Evolutionary conservation across 2,329 filamentous ascomycete genomes (phyloP).

Genomic region (Trichoderma breve): DNA sequence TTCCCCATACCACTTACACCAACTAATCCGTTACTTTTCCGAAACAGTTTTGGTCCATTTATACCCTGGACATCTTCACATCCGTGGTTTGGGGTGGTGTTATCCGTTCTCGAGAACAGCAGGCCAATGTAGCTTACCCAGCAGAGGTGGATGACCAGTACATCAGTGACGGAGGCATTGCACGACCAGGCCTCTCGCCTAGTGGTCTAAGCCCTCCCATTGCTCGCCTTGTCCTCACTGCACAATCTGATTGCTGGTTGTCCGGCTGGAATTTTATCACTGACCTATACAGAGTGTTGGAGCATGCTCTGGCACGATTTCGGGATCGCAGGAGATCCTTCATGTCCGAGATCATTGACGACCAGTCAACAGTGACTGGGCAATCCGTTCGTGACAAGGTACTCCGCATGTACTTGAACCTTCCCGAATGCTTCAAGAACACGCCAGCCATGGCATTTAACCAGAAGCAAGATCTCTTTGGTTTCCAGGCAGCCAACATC

Average conservation of each 20-base stretch:
- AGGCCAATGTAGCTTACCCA: conserved; percentile 28
- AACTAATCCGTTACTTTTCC: neutral
- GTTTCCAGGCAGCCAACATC: conserved; percentile 39
- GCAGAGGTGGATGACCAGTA: conserved; percentile 42
- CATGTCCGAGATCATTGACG: conserved; percentile 26
- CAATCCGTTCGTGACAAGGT: conserved; percentile 26
- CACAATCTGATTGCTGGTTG: conserved; percentile 42
- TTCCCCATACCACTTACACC: neutral
- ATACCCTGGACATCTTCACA: conserved; percentile 54
- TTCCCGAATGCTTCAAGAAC: conserved; percentile 32
- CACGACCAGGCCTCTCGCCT: conserved; percentile 7
- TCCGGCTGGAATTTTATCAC: conserved; percentile 58
- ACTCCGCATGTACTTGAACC: conserved; percentile 28
- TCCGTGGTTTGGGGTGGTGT: conserved; percentile 48
- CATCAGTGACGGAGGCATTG: conserved; percentile 31
- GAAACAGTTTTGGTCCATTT: conserved; percentile 54
- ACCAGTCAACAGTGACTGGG: conserved; percentile 23
- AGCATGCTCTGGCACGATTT: conserved; percentile 43
- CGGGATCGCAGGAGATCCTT: conserved; percentile 24
- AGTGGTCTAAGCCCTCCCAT: conserved; percentile 9
- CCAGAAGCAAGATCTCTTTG: conserved; percentile 31
- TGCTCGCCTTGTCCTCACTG: conserved; percentile 11
- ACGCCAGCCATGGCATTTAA: conserved; percentile 28
- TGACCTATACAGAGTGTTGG: conserved; percentile 55
- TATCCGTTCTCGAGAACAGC: conserved; percentile 27